These are phyloP conservation scores for Nicotiana noctiflora DNA, from an alignment of 257 asterid species.

Conservation along the genomic window DNA sequence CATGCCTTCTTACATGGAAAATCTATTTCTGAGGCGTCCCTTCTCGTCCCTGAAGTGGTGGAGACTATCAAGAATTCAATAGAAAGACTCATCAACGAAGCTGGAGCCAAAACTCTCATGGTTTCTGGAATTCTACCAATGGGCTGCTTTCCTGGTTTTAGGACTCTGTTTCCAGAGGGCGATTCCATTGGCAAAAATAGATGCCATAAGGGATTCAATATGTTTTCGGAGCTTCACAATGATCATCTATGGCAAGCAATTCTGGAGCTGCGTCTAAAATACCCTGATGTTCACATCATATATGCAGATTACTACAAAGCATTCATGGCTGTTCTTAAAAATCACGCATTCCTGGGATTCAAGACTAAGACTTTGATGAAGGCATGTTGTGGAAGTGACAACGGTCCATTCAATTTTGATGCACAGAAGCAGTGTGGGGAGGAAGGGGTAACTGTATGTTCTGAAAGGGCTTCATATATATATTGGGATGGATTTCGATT, in stretches of 20 bases:
- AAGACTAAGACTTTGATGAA: neutral
- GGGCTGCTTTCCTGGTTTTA: neutral
- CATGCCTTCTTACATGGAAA: neutral
- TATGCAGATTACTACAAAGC: neutral
- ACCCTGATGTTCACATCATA: neutral
- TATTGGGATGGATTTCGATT: constrained; percentile 3
- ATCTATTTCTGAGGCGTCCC: neutral
- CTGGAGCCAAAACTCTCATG: neutral
- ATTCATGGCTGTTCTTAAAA: neutral
- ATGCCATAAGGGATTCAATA: neutral
- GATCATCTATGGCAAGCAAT: neutral
- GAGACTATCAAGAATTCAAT: neutral
- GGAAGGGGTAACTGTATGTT: neutral
- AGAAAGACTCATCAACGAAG: neutral
- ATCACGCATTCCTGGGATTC: neutral
- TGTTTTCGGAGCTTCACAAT: neutral
- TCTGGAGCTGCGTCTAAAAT: neutral
- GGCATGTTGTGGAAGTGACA: neutral
- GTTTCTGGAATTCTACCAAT: neutral
- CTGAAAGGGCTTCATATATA: neutral
- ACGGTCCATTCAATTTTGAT: neutral
- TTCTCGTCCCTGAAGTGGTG: neutral
- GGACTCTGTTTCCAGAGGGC: neutral
- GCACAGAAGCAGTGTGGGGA: neutral
- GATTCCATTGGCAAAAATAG: neutral